A percentile compares a stretch with the other conserved stretches of the same genome.
Conservation (phyloP, 768 basidiomycete species). For the Psilocybe cubensis region DNA sequence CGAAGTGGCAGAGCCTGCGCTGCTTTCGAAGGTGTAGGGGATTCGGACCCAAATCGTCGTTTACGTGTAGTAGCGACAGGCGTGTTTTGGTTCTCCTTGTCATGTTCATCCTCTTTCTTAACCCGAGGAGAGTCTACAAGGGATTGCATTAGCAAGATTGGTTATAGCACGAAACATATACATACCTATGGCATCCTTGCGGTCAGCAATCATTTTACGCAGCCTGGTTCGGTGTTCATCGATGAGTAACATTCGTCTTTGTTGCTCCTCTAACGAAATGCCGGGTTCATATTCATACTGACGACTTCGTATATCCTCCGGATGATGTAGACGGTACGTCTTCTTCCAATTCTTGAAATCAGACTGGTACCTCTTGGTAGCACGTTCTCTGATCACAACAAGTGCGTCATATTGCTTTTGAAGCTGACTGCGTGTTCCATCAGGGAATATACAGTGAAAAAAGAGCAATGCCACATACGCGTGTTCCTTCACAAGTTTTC, state of each 20-base stretch:
- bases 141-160: not conserved
- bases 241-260: not conserved
- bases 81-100: conserved; percentile 30
- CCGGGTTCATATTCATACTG: conserved; percentile 26
- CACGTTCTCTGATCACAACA: conserved; percentile 43
- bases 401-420: conserved; percentile 49
- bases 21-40: not conserved
- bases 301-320: conserved; percentile 22
- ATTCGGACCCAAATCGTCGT: conserved; percentile 4
- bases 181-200: not conserved
- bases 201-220: not conserved
- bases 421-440: conserved; percentile 25
- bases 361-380: conserved; percentile 47
- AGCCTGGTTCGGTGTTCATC: not conserved
- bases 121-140: not conserved
- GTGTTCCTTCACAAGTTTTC: conserved; percentile 18
- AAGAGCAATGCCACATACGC: conserved; percentile 4
- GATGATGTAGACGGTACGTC: conserved; percentile 47
- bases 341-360: conserved; percentile 59
- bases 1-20: conserved; percentile 7
- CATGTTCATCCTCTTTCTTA: conserved; percentile 3
- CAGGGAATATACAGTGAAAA: not conserved
- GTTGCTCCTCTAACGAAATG: conserved; percentile 19
- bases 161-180: not conserved
- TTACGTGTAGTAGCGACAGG: conserved; percentile 14